phyloP scores from a whole-genome alignment of 768 basidiomycete species.

The Mycena metata region DNA sequence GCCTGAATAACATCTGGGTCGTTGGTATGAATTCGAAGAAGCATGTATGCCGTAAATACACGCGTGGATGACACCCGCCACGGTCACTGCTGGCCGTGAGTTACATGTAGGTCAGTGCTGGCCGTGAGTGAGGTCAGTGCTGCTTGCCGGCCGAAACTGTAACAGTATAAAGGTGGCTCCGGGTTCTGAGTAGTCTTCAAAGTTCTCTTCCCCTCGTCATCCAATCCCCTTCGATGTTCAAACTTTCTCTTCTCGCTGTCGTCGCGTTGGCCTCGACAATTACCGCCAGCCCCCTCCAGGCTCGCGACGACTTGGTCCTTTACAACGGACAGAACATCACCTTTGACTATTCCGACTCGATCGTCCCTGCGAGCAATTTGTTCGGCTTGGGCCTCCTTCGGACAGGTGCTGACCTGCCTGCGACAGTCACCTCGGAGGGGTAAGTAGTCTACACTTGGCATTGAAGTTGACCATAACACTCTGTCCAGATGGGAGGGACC shows the following conservation, averaged over 20 bases:
- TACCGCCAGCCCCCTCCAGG: conserved; percentile 10
- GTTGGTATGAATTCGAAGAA: too few species aligned
- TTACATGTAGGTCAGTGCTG: too few species aligned
- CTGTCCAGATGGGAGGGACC: conserved; percentile 30
- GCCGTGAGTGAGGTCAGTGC: too few species aligned
- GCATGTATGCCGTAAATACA: too few species aligned
- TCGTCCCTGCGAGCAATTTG: conserved; percentile 22
- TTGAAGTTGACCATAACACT: not conserved
- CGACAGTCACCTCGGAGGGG: conserved; percentile 19
- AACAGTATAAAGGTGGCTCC: too few species aligned
- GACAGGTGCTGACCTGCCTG: conserved; percentile 22
- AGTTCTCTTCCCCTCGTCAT: too few species aligned
- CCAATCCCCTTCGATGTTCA: conserved; percentile 18
- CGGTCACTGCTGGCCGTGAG: too few species aligned
- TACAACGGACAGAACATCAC: conserved; percentile 32
- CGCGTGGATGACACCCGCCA: too few species aligned
- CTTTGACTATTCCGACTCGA: conserved; percentile 25
- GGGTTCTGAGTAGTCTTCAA: too few species aligned
- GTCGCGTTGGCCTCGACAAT: conserved; percentile 1
- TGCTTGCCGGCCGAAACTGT: too few species aligned
- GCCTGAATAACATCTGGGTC: too few species aligned
- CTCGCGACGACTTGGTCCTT: conserved; percentile 7
- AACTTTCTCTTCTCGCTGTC: conserved; percentile 1
- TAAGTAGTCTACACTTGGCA: not conserved
- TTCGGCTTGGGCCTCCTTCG: conserved; percentile 32